Percentiles rank a stretch among this genome's conserved stretches.
phyloP scores from a whole-genome alignment of 73 alveolate genomes.

The Blepharisma stoltei region DNA sequence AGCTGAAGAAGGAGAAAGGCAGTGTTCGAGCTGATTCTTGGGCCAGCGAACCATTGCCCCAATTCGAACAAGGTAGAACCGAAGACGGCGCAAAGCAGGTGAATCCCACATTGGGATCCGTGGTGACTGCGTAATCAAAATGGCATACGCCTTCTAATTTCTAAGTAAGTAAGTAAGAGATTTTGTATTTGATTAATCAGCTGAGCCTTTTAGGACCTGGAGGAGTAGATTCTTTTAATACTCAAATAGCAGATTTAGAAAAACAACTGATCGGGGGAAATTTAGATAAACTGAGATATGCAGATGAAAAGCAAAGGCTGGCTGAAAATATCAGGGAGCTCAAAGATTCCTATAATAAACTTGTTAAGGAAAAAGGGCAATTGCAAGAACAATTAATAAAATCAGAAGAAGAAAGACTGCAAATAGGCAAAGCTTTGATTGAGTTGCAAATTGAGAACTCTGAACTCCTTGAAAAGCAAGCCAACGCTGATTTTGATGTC shows the following conservation, averaged over 20 bases:
- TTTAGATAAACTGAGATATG: conserved; percentile 71
- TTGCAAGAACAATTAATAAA: conserved; percentile 71
- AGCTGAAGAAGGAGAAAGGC: no score
- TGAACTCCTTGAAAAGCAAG: conserved; percentile 59
- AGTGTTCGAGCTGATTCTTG: no score
- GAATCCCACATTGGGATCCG: no score
- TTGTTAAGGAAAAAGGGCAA: conserved; percentile 77
- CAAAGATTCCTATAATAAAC: conserved; percentile 73
- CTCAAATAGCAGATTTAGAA: conserved; percentile 72
- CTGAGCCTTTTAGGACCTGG: conserved; percentile 83
- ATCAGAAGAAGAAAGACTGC: conserved; percentile 79
- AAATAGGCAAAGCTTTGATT: conserved; percentile 70
- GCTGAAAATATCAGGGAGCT: conserved; percentile 70
- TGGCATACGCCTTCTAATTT: no score
- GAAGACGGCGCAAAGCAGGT: no score
- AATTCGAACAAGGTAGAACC: no score
- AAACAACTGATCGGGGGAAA: conserved; percentile 73
- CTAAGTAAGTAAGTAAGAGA: no score
- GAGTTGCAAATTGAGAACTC: conserved; percentile 79
- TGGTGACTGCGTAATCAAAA: no score
- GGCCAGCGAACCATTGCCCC: no score
- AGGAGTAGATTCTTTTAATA: conserved; percentile 60
- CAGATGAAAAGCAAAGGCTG: conserved; percentile 69
- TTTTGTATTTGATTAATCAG: conserved; percentile 69
- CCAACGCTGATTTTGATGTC: conserved; percentile 80